These are phyloP conservation scores for Xylaria intraflava DNA, from an alignment of 495 filamentous ascomycete species.

Conservation along the genomic window DNA sequence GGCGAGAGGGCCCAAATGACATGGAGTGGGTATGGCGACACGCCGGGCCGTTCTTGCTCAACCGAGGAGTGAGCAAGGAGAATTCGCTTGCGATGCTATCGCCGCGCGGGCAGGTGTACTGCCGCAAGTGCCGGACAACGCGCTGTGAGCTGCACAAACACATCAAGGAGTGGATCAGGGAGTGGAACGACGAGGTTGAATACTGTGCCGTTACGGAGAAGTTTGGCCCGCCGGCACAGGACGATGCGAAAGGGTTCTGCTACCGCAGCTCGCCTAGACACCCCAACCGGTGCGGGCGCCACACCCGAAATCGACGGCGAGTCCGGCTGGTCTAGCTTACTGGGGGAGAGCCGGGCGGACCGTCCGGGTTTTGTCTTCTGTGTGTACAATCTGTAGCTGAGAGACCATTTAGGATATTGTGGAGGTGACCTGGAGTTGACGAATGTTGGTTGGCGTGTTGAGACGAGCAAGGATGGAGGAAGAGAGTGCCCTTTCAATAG, in stretches of 20 bases:
- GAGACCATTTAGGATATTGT: no score
- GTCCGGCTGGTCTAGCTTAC: constrained; percentile 18
- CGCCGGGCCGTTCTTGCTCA: constrained; percentile 30
- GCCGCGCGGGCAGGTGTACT: constrained; percentile 41
- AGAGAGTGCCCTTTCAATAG: no score
- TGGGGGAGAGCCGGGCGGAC: not conserved
- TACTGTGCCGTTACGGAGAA: constrained; percentile 47
- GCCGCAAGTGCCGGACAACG: constrained; percentile 45
- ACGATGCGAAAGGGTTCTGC: constrained; percentile 36
- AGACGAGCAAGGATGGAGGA: no score
- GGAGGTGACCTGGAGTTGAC: no score
- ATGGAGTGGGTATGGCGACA: constrained; percentile 51
- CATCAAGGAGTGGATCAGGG: constrained; percentile 45
- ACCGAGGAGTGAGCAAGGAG: constrained; percentile 19
- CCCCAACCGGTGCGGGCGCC: constrained; percentile 42
- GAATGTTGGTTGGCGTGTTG: no score
- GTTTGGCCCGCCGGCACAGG: constrained; percentile 37
- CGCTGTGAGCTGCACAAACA: constrained; percentile 50
- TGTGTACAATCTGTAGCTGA: no score
- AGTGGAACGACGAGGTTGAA: constrained; percentile 45
- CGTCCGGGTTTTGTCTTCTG: not conserved
- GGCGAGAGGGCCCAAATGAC: constrained; percentile 47
- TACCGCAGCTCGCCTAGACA: constrained; percentile 44
- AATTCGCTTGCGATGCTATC: constrained; percentile 33
- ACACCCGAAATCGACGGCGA: constrained; percentile 27